A percentile compares a stretch with the other conserved stretches of the same genome.
Conservation (phyloP, 352 stramenopile genomes). For the Phytophthora colocasiae region DNA sequence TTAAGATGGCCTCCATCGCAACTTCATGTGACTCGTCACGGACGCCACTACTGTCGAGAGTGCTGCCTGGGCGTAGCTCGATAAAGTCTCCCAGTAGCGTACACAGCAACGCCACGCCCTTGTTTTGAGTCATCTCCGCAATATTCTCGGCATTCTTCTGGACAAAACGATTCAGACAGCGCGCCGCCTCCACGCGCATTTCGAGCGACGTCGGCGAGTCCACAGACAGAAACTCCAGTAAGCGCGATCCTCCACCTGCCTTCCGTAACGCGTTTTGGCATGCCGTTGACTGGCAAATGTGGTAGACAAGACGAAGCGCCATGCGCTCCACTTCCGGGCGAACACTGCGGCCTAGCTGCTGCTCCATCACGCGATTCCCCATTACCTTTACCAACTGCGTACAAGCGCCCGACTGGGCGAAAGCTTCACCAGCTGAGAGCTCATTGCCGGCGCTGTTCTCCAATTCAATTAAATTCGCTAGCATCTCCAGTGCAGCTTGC, state of each 20-base stretch:
- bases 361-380: conserved; percentile 62
- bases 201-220: conserved; percentile 62
- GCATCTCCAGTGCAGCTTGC: conserved; percentile 70
- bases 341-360: conserved; percentile 50
- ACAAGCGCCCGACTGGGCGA: conserved; percentile 69
- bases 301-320: conserved; percentile 75
- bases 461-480: conserved; percentile 78
- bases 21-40: conserved; percentile 70
- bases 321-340: conserved; percentile 74
- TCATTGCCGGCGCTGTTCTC: conserved; percentile 80
- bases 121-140: conserved; percentile 62
- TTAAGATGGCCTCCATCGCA: conserved; percentile 76
- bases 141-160: conserved; percentile 79
- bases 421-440: conserved; percentile 64
- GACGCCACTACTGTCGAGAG: conserved; percentile 24
- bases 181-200: conserved; percentile 69
- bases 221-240: conserved; percentile 63
- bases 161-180: conserved; percentile 79
- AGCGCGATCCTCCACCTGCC: conserved; percentile 54
- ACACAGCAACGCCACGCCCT: conserved; percentile 63
- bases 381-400: conserved; percentile 65
- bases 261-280: conserved; percentile 76
- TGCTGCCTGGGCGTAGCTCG: conserved; percentile 44
- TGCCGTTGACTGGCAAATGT: conserved; percentile 67
- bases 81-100: conserved; percentile 66